Evolutionary conservation across 345 rosid genomes (phyloP), one percentile per base, ranked within the genome.

Genomic region (Corchorus olitorius): DNA sequence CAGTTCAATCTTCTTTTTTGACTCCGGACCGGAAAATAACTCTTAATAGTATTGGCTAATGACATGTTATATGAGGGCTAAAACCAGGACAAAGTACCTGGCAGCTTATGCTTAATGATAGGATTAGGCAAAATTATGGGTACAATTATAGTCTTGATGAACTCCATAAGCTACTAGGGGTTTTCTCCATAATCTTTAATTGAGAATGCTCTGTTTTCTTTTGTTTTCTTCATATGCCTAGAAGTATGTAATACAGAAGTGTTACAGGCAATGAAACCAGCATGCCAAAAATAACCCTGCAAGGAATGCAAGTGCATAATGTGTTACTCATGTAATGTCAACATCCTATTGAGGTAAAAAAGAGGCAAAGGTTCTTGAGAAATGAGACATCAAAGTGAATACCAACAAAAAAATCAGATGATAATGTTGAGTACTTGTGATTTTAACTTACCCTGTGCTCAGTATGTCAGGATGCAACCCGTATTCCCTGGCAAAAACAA

Each of bases 201-300:
- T 41, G 66, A 19, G 76, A 46, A 3, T 16, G 45, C 20, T 49
- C 5, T 27, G 11, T 4, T 74, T 27, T 27, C 27, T 27, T 33
- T 49, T 67, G 2, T 6, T 49, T 54, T 15, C 34, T 48, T 86
- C 82, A 87, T 62, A 90, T 77, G 73, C 90, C 94, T 77, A 90
- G 75, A 54, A 87, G 82, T 41, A 90, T 81, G 81, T 92, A 92
- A 73, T 92, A 92, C 74, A 92, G 84, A 49, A 90, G 84, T 4
- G 94, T 92, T 52, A 90, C 91, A 4, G 93, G 97, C 70, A 92
- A 82, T 14, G 97, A 89, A 58, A 90, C 94, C 73, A 92, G 59
- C 97, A 92, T 92, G n/a, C 97, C 97, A 68, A 92, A 92, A 58
- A 90, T 92, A 6, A 92, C 97, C 92, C 97, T 92, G 94, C 77